Evolutionary conservation across 2,329 filamentous ascomycete species (phyloP).

Genomic region (Ceratocystis harringtonii): DNA sequence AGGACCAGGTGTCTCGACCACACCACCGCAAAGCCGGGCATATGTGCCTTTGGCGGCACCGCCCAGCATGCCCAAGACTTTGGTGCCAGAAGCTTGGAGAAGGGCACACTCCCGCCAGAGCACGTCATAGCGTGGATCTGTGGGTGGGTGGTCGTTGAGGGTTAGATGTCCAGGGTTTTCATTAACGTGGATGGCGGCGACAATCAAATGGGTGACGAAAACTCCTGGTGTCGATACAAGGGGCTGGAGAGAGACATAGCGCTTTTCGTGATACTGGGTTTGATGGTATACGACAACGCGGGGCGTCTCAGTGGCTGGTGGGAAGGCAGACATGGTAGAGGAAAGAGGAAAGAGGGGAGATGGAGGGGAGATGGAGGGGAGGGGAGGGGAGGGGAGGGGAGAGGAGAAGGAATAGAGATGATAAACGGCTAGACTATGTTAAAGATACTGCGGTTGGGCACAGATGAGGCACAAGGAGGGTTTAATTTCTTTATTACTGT

Average conservation of each 20-base stretch:
- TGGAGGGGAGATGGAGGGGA: neutral
- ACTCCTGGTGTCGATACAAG: slow-evolving; percentile 30
- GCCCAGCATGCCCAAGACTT: slow-evolving; percentile 74
- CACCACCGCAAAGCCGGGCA: slow-evolving; percentile 37
- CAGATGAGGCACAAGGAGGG: neutral
- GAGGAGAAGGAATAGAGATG: neutral
- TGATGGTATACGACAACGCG: slow-evolving; percentile 40
- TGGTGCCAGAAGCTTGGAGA: slow-evolving; percentile 59
- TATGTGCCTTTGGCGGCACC: slow-evolving; percentile 69
- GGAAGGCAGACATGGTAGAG: slow-evolving; percentile 18
- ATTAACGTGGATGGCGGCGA: slow-evolving; percentile 78
- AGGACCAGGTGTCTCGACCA: slow-evolving; percentile 24
- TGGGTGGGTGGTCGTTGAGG: slow-evolving; percentile 64
- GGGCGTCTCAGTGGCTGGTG: slow-evolving; percentile 22
- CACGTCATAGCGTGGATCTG: slow-evolving; percentile 49
- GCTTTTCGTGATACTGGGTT: slow-evolving; percentile 34
- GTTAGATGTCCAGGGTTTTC: slow-evolving; percentile 48
- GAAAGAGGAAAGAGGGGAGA: neutral
- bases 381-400: too few species aligned
- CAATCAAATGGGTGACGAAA: slow-evolving; percentile 61
- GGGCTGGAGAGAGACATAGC: slow-evolving; percentile 38
- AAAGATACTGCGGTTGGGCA: neutral
- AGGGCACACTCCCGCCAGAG: slow-evolving; percentile 66
- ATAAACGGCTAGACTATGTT: neutral
- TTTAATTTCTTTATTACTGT: neutral